phyloP scores from a whole-genome alignment of 1,284 basidiomycete species.

The Trichosporon sp. region DNA sequence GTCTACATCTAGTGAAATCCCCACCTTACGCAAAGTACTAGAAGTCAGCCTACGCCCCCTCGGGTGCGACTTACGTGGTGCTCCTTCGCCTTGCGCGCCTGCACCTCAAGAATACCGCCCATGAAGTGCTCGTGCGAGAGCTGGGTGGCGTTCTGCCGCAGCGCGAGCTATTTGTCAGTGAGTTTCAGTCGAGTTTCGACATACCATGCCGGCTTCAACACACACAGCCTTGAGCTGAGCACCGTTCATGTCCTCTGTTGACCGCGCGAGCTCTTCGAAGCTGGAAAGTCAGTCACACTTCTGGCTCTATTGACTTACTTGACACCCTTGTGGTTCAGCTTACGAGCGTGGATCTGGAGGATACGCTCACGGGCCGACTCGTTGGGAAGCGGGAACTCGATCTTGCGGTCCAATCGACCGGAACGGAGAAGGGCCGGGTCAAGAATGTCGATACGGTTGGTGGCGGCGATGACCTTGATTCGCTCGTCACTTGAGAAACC shows the following conservation, averaged over 20 bases:
- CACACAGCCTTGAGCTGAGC: constrained; percentile 73
- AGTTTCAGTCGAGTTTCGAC: constrained; percentile 35
- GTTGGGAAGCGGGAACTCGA: constrained; percentile 72
- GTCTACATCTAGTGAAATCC: background rate
- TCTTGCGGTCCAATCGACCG: constrained; percentile 70
- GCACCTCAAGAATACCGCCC: constrained; percentile 82
- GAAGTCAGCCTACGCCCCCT: constrained; percentile 7
- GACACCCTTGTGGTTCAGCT: constrained; percentile 65
- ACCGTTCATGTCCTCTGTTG: constrained; percentile 71
- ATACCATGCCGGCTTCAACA: constrained; percentile 98
- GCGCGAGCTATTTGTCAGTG: constrained; percentile 31
- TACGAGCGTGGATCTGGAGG: constrained; percentile 77
- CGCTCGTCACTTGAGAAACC: constrained; percentile 84
- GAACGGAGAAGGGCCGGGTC: constrained; percentile 71
- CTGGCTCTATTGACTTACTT: constrained; percentile 49
- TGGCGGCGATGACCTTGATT: constrained; percentile 99
- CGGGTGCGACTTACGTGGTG: constrained; percentile 42
- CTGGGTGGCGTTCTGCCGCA: constrained; percentile 86
- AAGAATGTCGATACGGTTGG: constrained; percentile 97
- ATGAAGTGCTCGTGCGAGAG: constrained; percentile 89
- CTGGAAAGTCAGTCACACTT: constrained; percentile 13
- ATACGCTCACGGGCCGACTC: constrained; percentile 68
- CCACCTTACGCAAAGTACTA: constrained; percentile 28
- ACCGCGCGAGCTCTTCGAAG: constrained; percentile 67
- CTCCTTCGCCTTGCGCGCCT: constrained; percentile 95